Conservation (phyloP, 1,139 yeast species). For the Yamadazyma songkhlaensis region DNA sequence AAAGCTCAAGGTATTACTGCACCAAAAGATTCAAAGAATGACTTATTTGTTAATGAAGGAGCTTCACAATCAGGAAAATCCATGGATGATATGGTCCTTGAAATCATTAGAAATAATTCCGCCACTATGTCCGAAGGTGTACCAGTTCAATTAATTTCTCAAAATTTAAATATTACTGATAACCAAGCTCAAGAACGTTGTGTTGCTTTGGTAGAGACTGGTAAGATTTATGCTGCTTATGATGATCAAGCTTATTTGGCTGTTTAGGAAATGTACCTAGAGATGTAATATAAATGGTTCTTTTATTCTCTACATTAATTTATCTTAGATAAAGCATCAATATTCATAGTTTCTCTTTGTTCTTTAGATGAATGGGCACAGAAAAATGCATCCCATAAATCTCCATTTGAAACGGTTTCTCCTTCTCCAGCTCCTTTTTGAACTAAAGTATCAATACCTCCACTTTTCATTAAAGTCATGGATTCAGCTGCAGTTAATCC, state of each 20-base stretch:
- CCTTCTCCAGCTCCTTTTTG: constrained; percentile 45
- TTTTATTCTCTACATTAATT: neutral
- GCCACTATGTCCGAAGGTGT: constrained; percentile 71
- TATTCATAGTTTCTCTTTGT: constrained; percentile 15
- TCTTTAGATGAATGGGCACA: constrained; percentile 21
- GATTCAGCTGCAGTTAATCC: constrained; percentile 35
- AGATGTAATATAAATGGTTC: neutral
- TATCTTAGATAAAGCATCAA: constrained; percentile 14
- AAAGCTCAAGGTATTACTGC: constrained; percentile 43
- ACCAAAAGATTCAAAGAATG: constrained; percentile 13
- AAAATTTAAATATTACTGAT: constrained; percentile 48
- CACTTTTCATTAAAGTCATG: constrained; percentile 34
- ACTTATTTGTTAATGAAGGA: constrained; percentile 44
- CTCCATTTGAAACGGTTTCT: constrained; percentile 53
- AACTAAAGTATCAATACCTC: constrained; percentile 41
- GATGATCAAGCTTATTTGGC: constrained; percentile 63
- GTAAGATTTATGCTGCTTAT: constrained; percentile 63
- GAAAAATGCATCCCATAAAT: constrained; percentile 62
- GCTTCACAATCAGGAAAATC: constrained; percentile 16
- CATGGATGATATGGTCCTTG: constrained; percentile 41
- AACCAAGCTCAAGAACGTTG: constrained; percentile 50
- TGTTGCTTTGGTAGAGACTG: constrained; percentile 57
- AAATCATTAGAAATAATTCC: constrained; percentile 49
- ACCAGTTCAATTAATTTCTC: constrained; percentile 59
- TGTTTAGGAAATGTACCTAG: constrained; percentile 22